Evolutionary conservation across 1,139 yeast genomes (phyloP).

Genomic region (Debaryomyces fabryi): DNA sequence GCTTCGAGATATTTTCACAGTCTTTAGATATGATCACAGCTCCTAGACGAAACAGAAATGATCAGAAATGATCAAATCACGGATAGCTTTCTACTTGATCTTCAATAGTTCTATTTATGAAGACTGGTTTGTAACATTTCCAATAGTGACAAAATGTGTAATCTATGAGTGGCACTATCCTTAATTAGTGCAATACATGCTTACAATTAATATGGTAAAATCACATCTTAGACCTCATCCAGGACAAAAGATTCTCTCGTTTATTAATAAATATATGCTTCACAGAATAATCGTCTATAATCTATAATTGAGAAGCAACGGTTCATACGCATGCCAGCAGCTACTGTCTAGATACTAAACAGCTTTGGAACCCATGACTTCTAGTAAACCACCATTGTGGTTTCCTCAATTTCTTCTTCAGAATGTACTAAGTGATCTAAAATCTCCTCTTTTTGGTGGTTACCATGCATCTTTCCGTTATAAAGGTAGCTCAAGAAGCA

Average conservation of each 20-base stretch:
- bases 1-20: neutral
- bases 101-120: neutral
- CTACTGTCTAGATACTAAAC: neutral
- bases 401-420: slow-evolving; percentile 34
- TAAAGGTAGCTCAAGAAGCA: slow-evolving; percentile 48
- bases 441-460: slow-evolving; percentile 13
- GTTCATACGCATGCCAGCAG: slow-evolving; percentile 1
- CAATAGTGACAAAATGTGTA: neutral
- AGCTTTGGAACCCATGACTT: neutral
- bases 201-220: neutral
- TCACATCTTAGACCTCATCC: neutral
- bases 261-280: neutral
- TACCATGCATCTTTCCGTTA: slow-evolving; percentile 45
- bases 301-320: neutral
- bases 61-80: neutral
- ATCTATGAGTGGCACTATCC: neutral
- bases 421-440: slow-evolving; percentile 46
- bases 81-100: neutral
- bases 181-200: neutral
- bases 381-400: slow-evolving; percentile 28
- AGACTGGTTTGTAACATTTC: neutral
- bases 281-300: slow-evolving; percentile 13
- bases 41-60: neutral
- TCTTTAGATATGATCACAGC: too few species aligned
- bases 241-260: neutral